A percentile compares a stretch with the other conserved stretches of the same genome.
Evolutionary conservation across 257 asterid genomes (phyloP).

Genomic region (Nyctanthes arbortristis): DNA sequence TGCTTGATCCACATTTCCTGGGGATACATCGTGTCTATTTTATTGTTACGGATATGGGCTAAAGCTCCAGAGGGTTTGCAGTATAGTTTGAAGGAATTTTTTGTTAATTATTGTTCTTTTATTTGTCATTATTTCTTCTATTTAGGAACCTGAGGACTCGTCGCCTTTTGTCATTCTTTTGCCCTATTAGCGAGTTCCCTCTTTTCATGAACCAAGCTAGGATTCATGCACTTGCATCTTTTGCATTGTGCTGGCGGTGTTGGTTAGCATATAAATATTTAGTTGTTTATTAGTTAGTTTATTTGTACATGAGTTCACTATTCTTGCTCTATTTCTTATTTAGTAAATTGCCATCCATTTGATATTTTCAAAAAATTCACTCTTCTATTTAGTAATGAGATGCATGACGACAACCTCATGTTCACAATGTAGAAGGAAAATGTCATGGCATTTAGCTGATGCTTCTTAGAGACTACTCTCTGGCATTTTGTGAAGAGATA

Average conservation of each 20-base stretch:
- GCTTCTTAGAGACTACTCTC: not conserved
- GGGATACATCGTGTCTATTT: not conserved
- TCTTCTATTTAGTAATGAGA: not conserved
- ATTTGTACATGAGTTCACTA: not conserved
- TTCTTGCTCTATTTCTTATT: not conserved
- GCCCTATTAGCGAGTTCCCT: not conserved
- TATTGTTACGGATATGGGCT: not conserved
- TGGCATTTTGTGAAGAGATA: slow-evolving; percentile 11
- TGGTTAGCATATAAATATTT: not conserved
- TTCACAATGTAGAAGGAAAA: not conserved
- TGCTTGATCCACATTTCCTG: not conserved
- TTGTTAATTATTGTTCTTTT: no score
- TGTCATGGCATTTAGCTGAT: not conserved
- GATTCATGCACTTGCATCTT: not conserved
- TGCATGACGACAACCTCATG: not conserved
- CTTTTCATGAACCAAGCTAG: not conserved
- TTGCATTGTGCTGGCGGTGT: not conserved
- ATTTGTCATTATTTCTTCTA: not conserved
- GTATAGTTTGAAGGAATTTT: not conserved
- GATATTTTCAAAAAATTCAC: not conserved
- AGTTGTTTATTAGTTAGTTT: not conserved
- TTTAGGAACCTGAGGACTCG: no score
- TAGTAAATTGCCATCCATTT: not conserved
- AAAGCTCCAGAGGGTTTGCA: not conserved
- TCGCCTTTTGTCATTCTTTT: no score